Base-by-base conservation (phyloP, 129 eudicot genomes). In the Rutidosis leptorrhynchoides region DNA sequence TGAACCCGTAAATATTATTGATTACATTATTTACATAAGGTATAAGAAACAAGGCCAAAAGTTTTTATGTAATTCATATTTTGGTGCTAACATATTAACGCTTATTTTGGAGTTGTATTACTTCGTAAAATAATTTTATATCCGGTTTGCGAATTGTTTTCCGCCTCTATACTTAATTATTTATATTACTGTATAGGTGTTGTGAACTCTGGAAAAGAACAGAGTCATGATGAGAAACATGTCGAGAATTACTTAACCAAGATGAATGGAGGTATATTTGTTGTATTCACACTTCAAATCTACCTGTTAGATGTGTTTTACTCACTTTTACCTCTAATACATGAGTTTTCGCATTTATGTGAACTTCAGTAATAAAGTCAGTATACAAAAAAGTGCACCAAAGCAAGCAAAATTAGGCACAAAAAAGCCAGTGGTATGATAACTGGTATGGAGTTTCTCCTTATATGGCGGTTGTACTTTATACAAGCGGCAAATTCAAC, bases 141-240 rank as follows among this genome's bases (percentile, higher is more conserved):
- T n/a, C n/a, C n/a, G n/a, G n/a, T n/a, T n/a, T n/a, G n/a, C n/a
- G n/a, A n/a, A n/a, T n/a, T n/a, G n/a, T n/a, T n/a, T n/a, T n/a
- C n/a, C n/a, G n/a, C n/a, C n/a, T n/a, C n/a, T n/a, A n/a, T n/a
- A n/a, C n/a, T n/a, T n/a, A n/a, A n/a, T n/a, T n/a, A n/a, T n/a
- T n/a, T n/a, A n/a, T n/a, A n/a, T n/a, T n/a, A n/a, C n/a, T n/a
- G n/a, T n/a, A n/a, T n/a, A 90, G 97, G 97, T 6, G 97, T 90
- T 10, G 97, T 87, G 71, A 90, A 90, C 81, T 90, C 97, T 33
- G 97, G 97, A 72, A 90, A 78, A 75, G 93, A 83, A 81, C 96
- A 71, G 97, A 87, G 75, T 80, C 93, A 37, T 90, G 97, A 96
- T 90, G 97, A 96, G 97, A 90, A 79, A 90, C 97, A 71, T 87